Base-by-base conservation (phyloP, 352 stramenopile species). In the Sclerospora graminicola region DNA sequence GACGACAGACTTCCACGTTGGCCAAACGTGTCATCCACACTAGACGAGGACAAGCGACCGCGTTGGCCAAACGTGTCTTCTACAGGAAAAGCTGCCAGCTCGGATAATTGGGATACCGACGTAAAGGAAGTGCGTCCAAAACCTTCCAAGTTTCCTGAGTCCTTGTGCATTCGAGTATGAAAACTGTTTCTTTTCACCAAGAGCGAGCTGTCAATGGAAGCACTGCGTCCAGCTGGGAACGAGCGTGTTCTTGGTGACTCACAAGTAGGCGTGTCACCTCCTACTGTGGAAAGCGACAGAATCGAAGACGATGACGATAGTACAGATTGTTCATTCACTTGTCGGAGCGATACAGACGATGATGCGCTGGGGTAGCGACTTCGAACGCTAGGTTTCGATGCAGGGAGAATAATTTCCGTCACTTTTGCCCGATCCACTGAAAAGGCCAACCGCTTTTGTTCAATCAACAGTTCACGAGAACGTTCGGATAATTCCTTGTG, bases 391-490 rank as follows among this genome's bases (percentile, higher is more conserved):
- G 74, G 65, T 1, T 66, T 70, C 0, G 64, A 43, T 18, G 81
- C 63, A 1, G 81, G 81, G 8, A 93, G 36, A 30, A 93, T 90
- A 30, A 92, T 87, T 41, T 92, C 78, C 8, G 76, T 89, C 9
- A 91, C 76, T 39, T 85, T 82, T 1, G 82, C 82, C 5, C 82
- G 76, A 47, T 89, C 78, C 3, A 67, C 81, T 0, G 79, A 89
- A 46, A 94, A 89, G 2, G 80, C 75, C 61, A 92, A 81, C 28
- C 80, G 80, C 59, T 90, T 86, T 35, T 94, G 83, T 55, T 94
- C 83, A 8, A 94, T 68, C 35, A 94, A 37, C 16, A 91, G 48
- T 50, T 94, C 83, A 5, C 76, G 76, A 20, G 74, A 82, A 14
- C 69, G 63, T 21, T 80, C 69, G 5, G 76, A 90, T 2, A 94